These are phyloP conservation scores for Ceratopteris richardii DNA, from an alignment of 75 land plant genomes.

Conservation along the genomic window DNA sequence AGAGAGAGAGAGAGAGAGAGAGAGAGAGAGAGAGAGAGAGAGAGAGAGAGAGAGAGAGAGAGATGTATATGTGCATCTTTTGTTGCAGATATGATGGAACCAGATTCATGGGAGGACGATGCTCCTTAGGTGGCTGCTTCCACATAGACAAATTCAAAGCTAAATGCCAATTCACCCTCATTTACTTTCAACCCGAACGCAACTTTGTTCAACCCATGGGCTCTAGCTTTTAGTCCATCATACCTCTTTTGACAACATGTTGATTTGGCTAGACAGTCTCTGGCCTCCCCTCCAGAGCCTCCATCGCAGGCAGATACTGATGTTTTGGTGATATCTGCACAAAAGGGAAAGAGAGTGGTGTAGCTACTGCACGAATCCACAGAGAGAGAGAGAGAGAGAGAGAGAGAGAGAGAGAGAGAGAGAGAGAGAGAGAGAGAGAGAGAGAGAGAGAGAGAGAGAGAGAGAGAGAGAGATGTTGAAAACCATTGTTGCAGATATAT, in stretches of 20 bases:
- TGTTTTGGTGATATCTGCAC: conserved; percentile 95
- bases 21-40: too few species aligned
- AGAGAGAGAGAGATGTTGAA: too few species aligned
- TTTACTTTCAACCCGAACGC: conserved; percentile 26
- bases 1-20: too few species aligned
- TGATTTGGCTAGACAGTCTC: not conserved
- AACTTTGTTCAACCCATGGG: conserved; percentile 12
- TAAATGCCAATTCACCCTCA: conserved; percentile 21
- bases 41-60: too few species aligned
- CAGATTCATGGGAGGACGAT: conserved; percentile 29
- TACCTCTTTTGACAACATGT: not conserved
- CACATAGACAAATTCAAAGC: not conserved
- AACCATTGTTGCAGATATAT: too few species aligned
- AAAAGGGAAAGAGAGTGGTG: conserved; percentile 96
- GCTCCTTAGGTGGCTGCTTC: conserved; percentile 5
- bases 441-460: too few species aligned
- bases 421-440: too few species aligned
- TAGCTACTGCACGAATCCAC: too few species aligned
- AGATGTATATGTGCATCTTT: too few species aligned
- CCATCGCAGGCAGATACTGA: conserved; percentile 97
- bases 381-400: too few species aligned
- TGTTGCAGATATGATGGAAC: conserved; percentile 20
- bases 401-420: too few species aligned
- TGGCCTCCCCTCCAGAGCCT: not conserved
- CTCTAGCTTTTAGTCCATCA: not conserved